Evolutionary conservation across 768 basidiomycete genomes (phyloP), one percentile per base, ranked within the genome.

Genomic region (Chalciporus sphaerocephalus): DNA sequence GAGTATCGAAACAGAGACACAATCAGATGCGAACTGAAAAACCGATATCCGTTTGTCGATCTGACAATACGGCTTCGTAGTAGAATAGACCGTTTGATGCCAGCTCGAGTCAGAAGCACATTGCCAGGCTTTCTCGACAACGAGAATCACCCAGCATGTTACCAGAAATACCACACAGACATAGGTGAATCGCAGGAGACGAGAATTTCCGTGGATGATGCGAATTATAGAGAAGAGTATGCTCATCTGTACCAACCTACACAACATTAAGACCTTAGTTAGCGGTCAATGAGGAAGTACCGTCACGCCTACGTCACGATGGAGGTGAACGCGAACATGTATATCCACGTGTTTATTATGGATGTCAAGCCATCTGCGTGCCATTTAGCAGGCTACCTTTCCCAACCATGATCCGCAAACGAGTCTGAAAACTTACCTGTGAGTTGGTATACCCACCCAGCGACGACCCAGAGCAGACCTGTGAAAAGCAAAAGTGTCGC

Each of bases 221-320:
- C 57, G 50, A 45, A 44, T 50, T 18, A 58, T 54, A 16, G 57
- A 58, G 25, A 54, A 50, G 16, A 58, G 34, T 17, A 58, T 28
- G 38, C 57, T 58, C 50, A 52, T 48, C 33, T 49, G 55, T 4
- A 44, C 50, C 17, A 44, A 8, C 55, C 56, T 58, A 16, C 18
- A 16, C 13, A 11, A 7, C 4, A 9, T 50, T 12, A 48, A 47
- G 4, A 15, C 6, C n/a, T n/a, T n/a, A n/a, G n/a, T n/a, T n/a
- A n/a, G n/a, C n/a, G n/a, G n/a, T n/a, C n/a, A n/a, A n/a, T n/a
- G n/a, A n/a, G n/a, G n/a, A n/a, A n/a, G n/a, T n/a, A n/a, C n/a
- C n/a, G n/a, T n/a, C n/a, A n/a, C n/a, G n/a, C n/a, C n/a, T 32
- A 56, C 50, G 18, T 35, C 16, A 45, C 6, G 38, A 54, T 48